Evolutionary conservation across 441 rosid species (phyloP).

Genomic region (Dalechampia spathulata): DNA sequence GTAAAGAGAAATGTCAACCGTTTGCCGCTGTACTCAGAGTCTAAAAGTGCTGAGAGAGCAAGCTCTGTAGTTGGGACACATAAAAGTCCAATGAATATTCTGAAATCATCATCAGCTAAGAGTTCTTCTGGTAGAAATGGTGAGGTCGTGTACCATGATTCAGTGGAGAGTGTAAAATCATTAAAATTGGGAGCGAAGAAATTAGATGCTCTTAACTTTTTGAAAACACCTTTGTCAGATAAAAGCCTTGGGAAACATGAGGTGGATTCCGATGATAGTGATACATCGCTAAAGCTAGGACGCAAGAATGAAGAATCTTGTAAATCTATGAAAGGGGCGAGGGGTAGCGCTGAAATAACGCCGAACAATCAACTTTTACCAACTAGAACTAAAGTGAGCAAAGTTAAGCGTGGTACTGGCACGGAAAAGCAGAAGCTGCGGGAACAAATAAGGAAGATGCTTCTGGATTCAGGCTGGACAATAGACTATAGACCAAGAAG

Average conservation of each 20-base stretch:
- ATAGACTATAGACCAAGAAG: slow-evolving; percentile 95
- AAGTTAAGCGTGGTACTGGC: slow-evolving; percentile 76
- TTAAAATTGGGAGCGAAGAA: slow-evolving; percentile 16
- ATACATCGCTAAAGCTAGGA: slow-evolving; percentile 38
- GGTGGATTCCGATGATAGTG: slow-evolving; percentile 52
- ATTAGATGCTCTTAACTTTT: slow-evolving; percentile 4
- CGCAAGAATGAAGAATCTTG: slow-evolving; percentile 27
- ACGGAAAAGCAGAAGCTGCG: slow-evolving; percentile 97
- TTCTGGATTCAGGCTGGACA: slow-evolving; percentile 86
- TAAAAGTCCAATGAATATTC: slow-evolving; percentile 31
- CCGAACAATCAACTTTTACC: slow-evolving; percentile 33
- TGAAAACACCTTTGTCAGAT: slow-evolving; percentile 20
- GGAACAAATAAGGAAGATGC: slow-evolving; percentile 86
- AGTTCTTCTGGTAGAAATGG: slow-evolving; percentile 6
- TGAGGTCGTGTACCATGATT: slow-evolving; percentile 16
- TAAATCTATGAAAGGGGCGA: slow-evolving; percentile 27
- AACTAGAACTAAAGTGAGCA: slow-evolving; percentile 42
- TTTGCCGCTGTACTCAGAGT: slow-evolving; percentile 32
- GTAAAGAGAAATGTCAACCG: slow-evolving; percentile 35
- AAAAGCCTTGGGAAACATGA: slow-evolving; percentile 31
- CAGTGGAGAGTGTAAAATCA: slow-evolving; percentile 21
- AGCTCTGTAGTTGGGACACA: slow-evolving; percentile 27
- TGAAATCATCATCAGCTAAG: slow-evolving; percentile 20
- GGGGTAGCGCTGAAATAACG: slow-evolving; percentile 34
- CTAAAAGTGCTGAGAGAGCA: slow-evolving; percentile 34